These are phyloP conservation scores for Annulohypoxylon truncatum DNA, from an alignment of 2,329 filamentous ascomycete species.

Conservation along the genomic window DNA sequence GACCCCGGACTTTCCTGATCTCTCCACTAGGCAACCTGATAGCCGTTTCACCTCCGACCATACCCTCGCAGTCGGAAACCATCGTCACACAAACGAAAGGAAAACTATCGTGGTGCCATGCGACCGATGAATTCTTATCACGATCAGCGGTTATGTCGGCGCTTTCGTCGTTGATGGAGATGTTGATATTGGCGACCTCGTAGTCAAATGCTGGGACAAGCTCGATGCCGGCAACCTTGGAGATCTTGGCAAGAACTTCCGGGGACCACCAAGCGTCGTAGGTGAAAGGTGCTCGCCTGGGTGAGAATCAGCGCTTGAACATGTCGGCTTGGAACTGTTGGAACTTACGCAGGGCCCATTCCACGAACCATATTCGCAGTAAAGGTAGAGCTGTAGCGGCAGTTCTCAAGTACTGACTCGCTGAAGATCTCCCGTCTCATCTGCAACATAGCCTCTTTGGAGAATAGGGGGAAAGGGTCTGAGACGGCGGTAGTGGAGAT, in stretches of 20 bases:
- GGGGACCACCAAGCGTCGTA: slow-evolving; percentile 67
- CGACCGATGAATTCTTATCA: slow-evolving; percentile 41
- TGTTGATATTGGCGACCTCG: slow-evolving; percentile 69
- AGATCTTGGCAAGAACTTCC: slow-evolving; percentile 64
- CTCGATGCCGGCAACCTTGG: slow-evolving; percentile 67
- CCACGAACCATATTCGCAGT: slow-evolving; percentile 64
- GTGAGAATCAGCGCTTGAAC: slow-evolving; percentile 38
- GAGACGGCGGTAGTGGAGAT: slow-evolving; percentile 68
- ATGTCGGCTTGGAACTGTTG: background rate
- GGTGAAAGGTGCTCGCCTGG: slow-evolving; percentile 67
- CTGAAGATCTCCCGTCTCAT: slow-evolving; percentile 67
- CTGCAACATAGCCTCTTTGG: slow-evolving; percentile 63
- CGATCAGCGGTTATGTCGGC: slow-evolving; percentile 48
- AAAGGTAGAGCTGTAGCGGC: slow-evolving; percentile 54
- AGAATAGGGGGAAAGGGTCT: slow-evolving; percentile 68
- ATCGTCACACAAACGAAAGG: slow-evolving; percentile 65
- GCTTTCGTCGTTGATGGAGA: slow-evolving; percentile 50
- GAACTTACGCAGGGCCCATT: slow-evolving; percentile 48
- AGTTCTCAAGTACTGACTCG: slow-evolving; percentile 62
- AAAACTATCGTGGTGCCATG: slow-evolving; percentile 63
- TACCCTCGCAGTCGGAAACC: slow-evolving; percentile 60
- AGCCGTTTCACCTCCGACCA: slow-evolving; percentile 57
- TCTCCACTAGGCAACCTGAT: slow-evolving; percentile 48
- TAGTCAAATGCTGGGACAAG: slow-evolving; percentile 67
- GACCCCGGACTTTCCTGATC: slow-evolving; percentile 58